Evolutionary conservation across 441 rosid species (phyloP), one percentile per base, ranked within the genome.

Genomic region (Capsella rubella): DNA sequence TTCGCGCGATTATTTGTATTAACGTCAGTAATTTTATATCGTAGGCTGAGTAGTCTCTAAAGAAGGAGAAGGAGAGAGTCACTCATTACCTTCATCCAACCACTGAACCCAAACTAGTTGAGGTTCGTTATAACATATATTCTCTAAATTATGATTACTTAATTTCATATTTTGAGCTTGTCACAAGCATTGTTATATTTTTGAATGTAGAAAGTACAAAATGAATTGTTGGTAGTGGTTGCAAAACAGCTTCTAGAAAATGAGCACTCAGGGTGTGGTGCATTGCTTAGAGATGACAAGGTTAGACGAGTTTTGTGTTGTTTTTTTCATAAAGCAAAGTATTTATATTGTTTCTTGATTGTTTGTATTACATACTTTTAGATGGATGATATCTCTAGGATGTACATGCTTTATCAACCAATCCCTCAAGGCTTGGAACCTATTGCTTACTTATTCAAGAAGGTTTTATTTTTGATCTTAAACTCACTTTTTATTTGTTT

Each of bases 321-420:
- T 3, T 31, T 31, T 31, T 31, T 31, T 4, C 4, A 6, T 31
- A 6, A 31, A 31, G 32, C 32, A 31, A 31, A 31, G 32, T 31
- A 31, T 31, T 32, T 6, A 6, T 5, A 6, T 6, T 32, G 6
- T 5, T 8, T 32, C 37, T 34, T 34, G 2, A 34, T 34, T 34
- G 14, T 34, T 68, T 16, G 47, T 63, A 29, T 18, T 14, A 14
- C n/a, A 13, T 70, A 12, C 51, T 55, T 18, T 73, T 73, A 94
- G 98, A 89, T 87, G 66, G 97, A 89, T 39, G 96, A 95, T 79
- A 91, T 92, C 76, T 92, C 96, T 53, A 85, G 97, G 83, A 89
- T 92, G 94, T 90, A 86, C 80, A 84, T 88, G 84, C 97, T 92
- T 66, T 94, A 85, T 69, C 84, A 85, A 51, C 87, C 87, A 74